Conservation (phyloP, 108 stramenopile species). For the Nitzschia palea region DNA sequence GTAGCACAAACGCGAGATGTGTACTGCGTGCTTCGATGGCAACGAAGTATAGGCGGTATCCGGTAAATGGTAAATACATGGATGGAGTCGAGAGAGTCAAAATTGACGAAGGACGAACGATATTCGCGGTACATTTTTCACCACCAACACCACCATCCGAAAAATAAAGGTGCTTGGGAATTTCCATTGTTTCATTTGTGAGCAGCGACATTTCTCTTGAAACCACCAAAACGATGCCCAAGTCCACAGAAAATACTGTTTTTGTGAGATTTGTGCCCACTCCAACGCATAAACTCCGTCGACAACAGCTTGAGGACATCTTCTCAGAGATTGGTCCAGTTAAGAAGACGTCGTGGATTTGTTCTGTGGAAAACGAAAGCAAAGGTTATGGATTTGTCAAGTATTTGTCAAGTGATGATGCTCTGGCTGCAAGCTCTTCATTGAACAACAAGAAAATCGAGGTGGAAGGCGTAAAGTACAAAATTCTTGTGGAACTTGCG, state of each 20-base stretch:
- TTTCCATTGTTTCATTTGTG: too few species aligned
- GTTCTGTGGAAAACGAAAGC: constrained; percentile 21
- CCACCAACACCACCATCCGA: too few species aligned
- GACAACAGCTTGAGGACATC: constrained; percentile 69
- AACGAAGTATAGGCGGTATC: too few species aligned
- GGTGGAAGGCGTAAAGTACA: constrained; percentile 53
- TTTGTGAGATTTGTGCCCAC: constrained; percentile 78
- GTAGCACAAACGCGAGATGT: too few species aligned
- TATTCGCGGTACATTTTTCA: too few species aligned
- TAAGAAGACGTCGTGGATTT: constrained; percentile 78
- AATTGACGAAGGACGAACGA: too few species aligned
- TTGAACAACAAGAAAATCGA: constrained; percentile 48
- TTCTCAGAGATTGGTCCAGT: constrained; percentile 86
- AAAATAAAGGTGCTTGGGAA: too few species aligned
- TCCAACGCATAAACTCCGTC: constrained; percentile 53
- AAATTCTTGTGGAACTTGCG: constrained; percentile 61
- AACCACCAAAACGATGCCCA: constrained; percentile 34
- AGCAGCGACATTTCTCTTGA: too few species aligned
- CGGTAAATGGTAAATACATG: too few species aligned
- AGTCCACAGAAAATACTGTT: constrained; percentile 58
- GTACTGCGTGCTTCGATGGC: too few species aligned
- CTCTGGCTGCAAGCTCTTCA: constrained; percentile 42
- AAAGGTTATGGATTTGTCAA: constrained; percentile 78
- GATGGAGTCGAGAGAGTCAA: too few species aligned
- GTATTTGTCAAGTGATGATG: constrained; percentile 71